phyloP scores from a whole-genome alignment of 2,329 filamentous ascomycete genomes.

The Verticillium zaregamsianum region DNA sequence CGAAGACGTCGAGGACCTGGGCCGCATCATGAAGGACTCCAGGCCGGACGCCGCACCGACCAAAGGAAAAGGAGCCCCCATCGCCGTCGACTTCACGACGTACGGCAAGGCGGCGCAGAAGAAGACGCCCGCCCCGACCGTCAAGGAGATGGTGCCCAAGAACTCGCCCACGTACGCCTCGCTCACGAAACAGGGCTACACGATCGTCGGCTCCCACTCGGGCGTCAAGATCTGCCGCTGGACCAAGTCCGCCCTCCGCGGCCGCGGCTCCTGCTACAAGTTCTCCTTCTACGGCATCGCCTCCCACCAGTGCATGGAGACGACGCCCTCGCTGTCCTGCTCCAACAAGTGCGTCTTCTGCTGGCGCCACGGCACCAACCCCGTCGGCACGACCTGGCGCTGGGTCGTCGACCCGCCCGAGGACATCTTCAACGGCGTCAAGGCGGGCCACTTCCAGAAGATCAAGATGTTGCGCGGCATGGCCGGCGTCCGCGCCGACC shows the following conservation, averaged over 20 bases:
- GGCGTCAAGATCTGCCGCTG: slow-evolving; percentile 97
- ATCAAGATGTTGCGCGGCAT: slow-evolving; percentile 97
- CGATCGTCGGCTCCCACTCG: slow-evolving; percentile 90
- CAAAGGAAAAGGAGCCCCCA: slow-evolving; percentile 36
- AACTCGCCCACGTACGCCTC: slow-evolving; percentile 83
- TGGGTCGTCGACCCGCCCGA: slow-evolving; percentile 93
- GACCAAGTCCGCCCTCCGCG: slow-evolving; percentile 94
- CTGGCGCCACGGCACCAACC: slow-evolving; percentile 97
- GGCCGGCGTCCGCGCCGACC: slow-evolving; percentile 84
- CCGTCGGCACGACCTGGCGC: slow-evolving; percentile 92
- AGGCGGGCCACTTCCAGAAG: slow-evolving; percentile 90
- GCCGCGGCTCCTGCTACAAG: slow-evolving; percentile 95
- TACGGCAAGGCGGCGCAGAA: slow-evolving; percentile 48
- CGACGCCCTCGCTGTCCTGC: slow-evolving; percentile 90
- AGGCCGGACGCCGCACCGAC: slow-evolving; percentile 24
- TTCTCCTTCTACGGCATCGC: slow-evolving; percentile 96
- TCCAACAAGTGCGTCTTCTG: slow-evolving; percentile 99
- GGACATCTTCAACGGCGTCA: slow-evolving; percentile 84
- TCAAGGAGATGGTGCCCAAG: slow-evolving; percentile 93
- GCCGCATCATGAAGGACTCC: slow-evolving; percentile 55
- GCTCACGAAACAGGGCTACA: slow-evolving; percentile 94
- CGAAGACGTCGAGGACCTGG: slow-evolving; percentile 83
- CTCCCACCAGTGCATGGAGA: slow-evolving; percentile 98
- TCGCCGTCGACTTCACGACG: slow-evolving; percentile 85
- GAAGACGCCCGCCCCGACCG: slow-evolving; percentile 37